Base-by-base conservation (phyloP, 1,139 yeast genomes). In the Saccharomycopsis hybrid region DNA sequence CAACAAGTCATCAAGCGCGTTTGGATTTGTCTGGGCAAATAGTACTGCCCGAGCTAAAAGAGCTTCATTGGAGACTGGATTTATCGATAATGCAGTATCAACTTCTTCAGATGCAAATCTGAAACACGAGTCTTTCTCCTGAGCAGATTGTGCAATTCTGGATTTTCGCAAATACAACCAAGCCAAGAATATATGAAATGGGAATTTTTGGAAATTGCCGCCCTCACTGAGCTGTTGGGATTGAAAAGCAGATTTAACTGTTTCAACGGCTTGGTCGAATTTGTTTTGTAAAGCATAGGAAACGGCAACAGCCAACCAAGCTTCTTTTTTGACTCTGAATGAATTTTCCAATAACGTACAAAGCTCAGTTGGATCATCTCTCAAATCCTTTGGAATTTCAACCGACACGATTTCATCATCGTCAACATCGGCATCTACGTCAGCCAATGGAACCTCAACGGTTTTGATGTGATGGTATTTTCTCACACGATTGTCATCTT, bases 331-430 rank as follows among this genome's bases (percentile, higher is more conserved):
- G 55, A 94, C 83, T 52, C 76, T 77, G 66, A 89, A 97, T 29
- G 54, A 48, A 56, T 85, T 87, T 55, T 84, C 83, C 57, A 92
- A 71, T 56, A 92, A 76, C 39, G 78, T 77, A 58, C 85, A 82
- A 58, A 92, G 73, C 61, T 92, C 97, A 49, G 80, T 75, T 4
- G 96, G 85, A 63, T 89, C 96, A 27, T 86, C 96, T 1, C 96
- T 95, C 54, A 90, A 71, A 62, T 90, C 97, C 44, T 77, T 78
- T 43, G 72, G 70, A 53, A 74, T 74, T 65, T 79, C 85, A 56
- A 85, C 78, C 52, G 80, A 74, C 54, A 84, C 92, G 57, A 84
- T 78, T 64, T 84, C 88, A 48, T 83, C 86, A 33, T 52, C 55
- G 18, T 33, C 46, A 32, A 37, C 31, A 5, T 44, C 42, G 28